Base-by-base conservation (phyloP, 805 yeast genomes). In the Tetrapisispora namnaoensis region DNA sequence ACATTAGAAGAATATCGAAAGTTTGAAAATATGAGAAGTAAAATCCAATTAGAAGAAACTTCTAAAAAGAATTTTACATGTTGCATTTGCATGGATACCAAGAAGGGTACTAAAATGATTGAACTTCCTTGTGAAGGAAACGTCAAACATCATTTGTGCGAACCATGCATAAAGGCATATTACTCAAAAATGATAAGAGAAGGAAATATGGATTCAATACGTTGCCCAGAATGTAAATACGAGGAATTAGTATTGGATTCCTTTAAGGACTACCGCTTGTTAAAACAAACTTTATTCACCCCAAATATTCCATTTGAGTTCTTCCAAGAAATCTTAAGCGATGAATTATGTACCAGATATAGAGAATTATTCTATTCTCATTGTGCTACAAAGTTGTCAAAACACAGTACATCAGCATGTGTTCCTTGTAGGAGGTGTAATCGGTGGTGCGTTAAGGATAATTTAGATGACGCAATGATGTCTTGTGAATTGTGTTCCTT, bases 381-480 rank as follows among this genome's bases (percentile, higher is more conserved):
- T 34, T 72, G 71, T 18, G 75, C 75, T 48, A 73, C 70, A 13
- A 68, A 67, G 39, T 71, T 75, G 43, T 65, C 69, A 16, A 66
- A 70, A 37, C 58, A 73, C 39, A 74, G 72, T 30, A 82, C 83
- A 0, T 63, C 64, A 42, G 63, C 79, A 22, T 70, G 79, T 10
- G 74, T 74, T 0, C 61, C 67, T 27, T 81, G 86, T 56, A 80
- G 83, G 1, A 57, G 80, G 16, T 81, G 86, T 54, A 56, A 65
- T 1, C 62, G 62, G 4, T 72, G 73, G 67, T 71, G 79, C 27
- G 68, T 79, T 35, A 63, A 79, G 43, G 71, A 71, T 20, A 70
- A 77, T 51, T 60, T 70, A 16, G 71, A 70, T 48, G 78, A 75
- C 9, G 60, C 70, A 9, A 62, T 80, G 48, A 69, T 77, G 3